Evolutionary conservation across 208 protist species (phyloP), one percentile per base, ranked within the genome.

Genomic region (Endotrypanum monterogeii): DNA sequence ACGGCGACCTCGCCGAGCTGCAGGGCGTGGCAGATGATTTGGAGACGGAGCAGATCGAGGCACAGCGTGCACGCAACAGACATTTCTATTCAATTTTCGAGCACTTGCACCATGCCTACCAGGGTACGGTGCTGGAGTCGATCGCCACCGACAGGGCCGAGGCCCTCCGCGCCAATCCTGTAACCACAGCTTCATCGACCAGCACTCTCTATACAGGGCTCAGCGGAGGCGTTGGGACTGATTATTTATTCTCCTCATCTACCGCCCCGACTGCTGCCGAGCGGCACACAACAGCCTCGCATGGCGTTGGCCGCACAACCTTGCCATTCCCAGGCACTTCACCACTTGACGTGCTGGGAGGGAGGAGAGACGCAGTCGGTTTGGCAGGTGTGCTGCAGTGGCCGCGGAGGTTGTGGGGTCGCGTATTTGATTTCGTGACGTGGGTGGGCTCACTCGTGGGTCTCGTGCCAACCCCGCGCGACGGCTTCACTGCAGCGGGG

Each of bases 1-100:
- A 78, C 61, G 69, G 35, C 25, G 60, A 63, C 30, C 30, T 73
- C 25, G 44, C 71, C 28, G 73, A 63, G 28, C 65, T 73, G 52
- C 70, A 72, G 66, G 71, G 76, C 66, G 57, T 56, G 65, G 71
- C 79, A 56, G 83, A 84, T 16, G 69, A 67, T 39, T 44, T 83
- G 55, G 74, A 80, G 50, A 60, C 71, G 46, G 76, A 84, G 76
- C 80, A 82, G 71, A 78, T 75, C 16, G 79, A 76, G 60, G 78
- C 79, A 44, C 78, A 83, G 39, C 73, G 85, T 46, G 58, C 57
- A 2, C 82, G 85, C 57, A 89, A 89, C 67, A 67, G 57, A 32
- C 70, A 63, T 62, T 88, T 88, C 58, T 81, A 88, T 78, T 83
- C 76, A 39, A 72, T 87, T n/a, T 90, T 87, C 39, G 73, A 79